Conservation (phyloP, 768 basidiomycete genomes). For the Dacryopinax primogenitus region DNA sequence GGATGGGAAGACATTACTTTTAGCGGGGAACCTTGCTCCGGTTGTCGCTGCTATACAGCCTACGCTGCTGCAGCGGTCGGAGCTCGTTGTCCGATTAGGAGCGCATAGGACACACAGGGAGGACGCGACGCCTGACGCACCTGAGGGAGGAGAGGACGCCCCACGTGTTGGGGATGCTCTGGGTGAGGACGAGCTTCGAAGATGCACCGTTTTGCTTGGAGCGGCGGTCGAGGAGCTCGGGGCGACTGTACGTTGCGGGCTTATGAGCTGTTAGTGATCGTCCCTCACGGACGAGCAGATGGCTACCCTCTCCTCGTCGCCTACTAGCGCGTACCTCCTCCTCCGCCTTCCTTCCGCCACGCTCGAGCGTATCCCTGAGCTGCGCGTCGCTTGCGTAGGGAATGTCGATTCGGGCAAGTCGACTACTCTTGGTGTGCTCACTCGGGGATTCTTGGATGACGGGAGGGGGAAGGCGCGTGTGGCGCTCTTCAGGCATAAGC, state of each 20-base stretch:
- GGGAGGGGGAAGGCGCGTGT: slow-evolving; percentile 74
- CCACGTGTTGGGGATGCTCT: not conserved
- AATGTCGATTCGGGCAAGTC: slow-evolving; percentile 75
- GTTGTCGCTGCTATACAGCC: not conserved
- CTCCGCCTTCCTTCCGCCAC: slow-evolving; percentile 63
- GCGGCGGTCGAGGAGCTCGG: not conserved
- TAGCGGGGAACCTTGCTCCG: not conserved
- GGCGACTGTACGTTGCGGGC: not conserved
- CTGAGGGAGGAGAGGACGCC: not conserved
- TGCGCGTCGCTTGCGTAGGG: slow-evolving; percentile 89
- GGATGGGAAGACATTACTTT: not conserved
- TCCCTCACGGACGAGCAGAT: slow-evolving; percentile 15
- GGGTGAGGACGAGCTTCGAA: not conserved
- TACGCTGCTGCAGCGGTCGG: not conserved
- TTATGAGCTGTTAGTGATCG: not conserved
- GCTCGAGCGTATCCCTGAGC: slow-evolving; percentile 73
- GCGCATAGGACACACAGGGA: slow-evolving; percentile 7
- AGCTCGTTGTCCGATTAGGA: not conserved
- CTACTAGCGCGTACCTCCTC: slow-evolving; percentile 39
- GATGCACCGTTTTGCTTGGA: not conserved
- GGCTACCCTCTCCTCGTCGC: slow-evolving; percentile 33
- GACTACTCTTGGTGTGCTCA: slow-evolving; percentile 86
- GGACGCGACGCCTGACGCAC: not conserved
- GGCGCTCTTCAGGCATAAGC: slow-evolving; percentile 87
- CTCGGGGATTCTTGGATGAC: slow-evolving; percentile 77